Evolutionary conservation across 192 early-diverging fungal species (phyloP), one percentile per base, ranked within the genome.

Genomic region (Chytriomyces confervae): DNA sequence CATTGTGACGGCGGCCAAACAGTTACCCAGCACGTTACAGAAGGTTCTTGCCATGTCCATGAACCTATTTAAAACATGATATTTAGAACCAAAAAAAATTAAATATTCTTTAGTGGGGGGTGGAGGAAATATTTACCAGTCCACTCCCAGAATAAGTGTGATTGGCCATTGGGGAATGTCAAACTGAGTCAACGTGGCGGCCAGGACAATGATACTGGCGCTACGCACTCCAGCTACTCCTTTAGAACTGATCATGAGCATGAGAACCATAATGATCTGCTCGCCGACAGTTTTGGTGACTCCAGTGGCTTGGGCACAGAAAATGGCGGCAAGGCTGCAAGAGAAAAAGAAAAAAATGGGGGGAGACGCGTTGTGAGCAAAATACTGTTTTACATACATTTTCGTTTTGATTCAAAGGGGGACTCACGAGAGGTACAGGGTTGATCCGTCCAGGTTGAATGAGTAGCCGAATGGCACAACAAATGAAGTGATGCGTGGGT

Each of bases 371-470:
- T 27, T 27, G 24, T 27, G 24, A 27, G 24, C 24, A n/a, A 93
- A n/a, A n/a, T n/a, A n/a, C n/a, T n/a, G n/a, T n/a, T n/a, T n/a
- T n/a, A n/a, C n/a, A n/a, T n/a, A n/a, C n/a, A n/a, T n/a, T n/a
- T n/a, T n/a, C n/a, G n/a, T n/a, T n/a, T n/a, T n/a, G n/a, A n/a
- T n/a, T n/a, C n/a, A n/a, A n/a, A n/a, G n/a, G n/a, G n/a, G n/a
- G n/a, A 27, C 36, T 36, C 36, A 36, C 36, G 36, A 36, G 36
- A 36, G 86, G 72, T 93, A 92, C 45, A 94, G 76, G 44, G 92
- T 92, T 7, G 91, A 91, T 3, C 92, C 92, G 72, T 94, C 92
- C 65, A 94, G 79, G 78, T 94, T 94, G 77, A 94, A 94, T 7
- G 89, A 89, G 82, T 94, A 94, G 9, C 92, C 92, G 16, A 90